Percentiles rank a stretch among this genome's conserved stretches.
These are phyloP conservation scores for Hypomontagnella submonticulosa DNA, from an alignment of 495 filamentous ascomycete genomes.

Conservation along the genomic window DNA sequence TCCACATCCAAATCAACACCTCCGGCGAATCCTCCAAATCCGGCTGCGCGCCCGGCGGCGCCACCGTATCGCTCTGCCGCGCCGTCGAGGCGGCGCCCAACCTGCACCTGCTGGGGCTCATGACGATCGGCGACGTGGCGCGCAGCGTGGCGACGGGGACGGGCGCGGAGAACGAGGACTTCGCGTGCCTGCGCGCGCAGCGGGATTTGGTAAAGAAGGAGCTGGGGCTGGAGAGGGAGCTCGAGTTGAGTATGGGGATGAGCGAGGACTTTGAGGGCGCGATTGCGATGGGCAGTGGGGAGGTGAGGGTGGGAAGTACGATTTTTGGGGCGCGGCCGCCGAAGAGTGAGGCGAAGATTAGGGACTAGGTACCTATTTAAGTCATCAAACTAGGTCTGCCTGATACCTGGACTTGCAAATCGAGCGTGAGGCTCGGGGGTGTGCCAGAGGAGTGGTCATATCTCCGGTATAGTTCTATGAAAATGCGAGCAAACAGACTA, in stretches of 20 bases:
- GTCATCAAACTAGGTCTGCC: not conserved
- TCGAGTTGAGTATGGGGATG: slow-evolving; percentile 82
- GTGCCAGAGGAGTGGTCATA: no score
- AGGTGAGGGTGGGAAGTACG: slow-evolving; percentile 95
- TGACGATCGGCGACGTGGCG: slow-evolving; percentile 97
- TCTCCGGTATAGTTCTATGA: not conserved
- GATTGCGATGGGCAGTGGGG: slow-evolving; percentile 81
- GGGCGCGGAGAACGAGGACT: slow-evolving; percentile 85
- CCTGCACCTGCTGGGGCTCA: slow-evolving; percentile 81
- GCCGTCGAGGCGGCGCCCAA: slow-evolving; percentile 74
- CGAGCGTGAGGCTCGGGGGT: no score
- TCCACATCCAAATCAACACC: slow-evolving; percentile 96
- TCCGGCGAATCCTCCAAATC: slow-evolving; percentile 88
- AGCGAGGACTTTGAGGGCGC: slow-evolving; percentile 95
- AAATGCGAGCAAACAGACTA: not conserved
- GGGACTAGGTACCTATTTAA: slow-evolving; percentile 45
- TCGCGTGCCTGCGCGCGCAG: slow-evolving; percentile 72
- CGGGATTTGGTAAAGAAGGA: slow-evolving; percentile 69
- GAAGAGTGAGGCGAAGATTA: slow-evolving; percentile 75
- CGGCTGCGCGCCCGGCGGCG: slow-evolving; percentile 73
- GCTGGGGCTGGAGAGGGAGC: slow-evolving; percentile 51
- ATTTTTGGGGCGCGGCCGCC: slow-evolving; percentile 87
- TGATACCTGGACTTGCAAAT: no score
- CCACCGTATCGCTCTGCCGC: slow-evolving; percentile 69
- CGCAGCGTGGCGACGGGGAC: slow-evolving; percentile 75